Conservation (phyloP, 495 filamentous ascomycete species). For the Penicillium desertorum region DNA sequence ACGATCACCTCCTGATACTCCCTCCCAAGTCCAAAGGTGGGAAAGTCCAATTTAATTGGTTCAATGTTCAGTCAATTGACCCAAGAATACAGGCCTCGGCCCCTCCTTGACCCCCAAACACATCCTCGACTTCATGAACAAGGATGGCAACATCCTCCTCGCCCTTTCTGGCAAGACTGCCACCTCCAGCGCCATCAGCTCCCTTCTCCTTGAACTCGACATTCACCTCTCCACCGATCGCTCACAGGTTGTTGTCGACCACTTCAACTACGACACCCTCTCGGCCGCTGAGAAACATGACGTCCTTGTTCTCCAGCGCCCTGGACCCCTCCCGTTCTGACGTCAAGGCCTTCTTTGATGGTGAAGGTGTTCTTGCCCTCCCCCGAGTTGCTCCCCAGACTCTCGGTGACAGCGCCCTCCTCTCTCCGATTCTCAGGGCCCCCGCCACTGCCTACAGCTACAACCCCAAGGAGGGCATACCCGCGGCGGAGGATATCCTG, state of each 20-base stretch:
- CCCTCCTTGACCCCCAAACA: conserved; percentile 81
- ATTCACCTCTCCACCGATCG: conserved; percentile 86
- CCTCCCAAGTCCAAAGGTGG: conserved; percentile 86
- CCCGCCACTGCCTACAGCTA: conserved; percentile 85
- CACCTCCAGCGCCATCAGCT: conserved; percentile 74
- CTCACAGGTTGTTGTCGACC: conserved; percentile 80
- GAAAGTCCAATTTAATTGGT: conserved; percentile 1
- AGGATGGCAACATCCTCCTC: conserved; percentile 87
- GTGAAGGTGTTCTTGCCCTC: conserved; percentile 71
- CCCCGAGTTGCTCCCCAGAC: conserved; percentile 76
- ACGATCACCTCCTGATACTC: conserved; percentile 87
- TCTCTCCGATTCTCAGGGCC: conserved; percentile 79
- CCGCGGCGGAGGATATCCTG: conserved; percentile 75
- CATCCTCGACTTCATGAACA: conserved; percentile 88
- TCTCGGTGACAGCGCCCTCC: conserved; percentile 70
- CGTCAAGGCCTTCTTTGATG: conserved; percentile 77
- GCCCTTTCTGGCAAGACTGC: conserved; percentile 73
- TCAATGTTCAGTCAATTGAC: conserved; percentile 29
- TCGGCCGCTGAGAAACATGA: conserved; percentile 82
- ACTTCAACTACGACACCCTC: conserved; percentile 86
- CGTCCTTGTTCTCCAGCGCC: conserved; percentile 72
- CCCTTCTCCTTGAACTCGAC: conserved; percentile 86
- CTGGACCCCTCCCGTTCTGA: conserved; percentile 59
- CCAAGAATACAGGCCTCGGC: conserved; percentile 63
- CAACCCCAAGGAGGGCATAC: conserved; percentile 85